phyloP scores from a whole-genome alignment of 23 red algal species.

The Chondrus crispus region DNA sequence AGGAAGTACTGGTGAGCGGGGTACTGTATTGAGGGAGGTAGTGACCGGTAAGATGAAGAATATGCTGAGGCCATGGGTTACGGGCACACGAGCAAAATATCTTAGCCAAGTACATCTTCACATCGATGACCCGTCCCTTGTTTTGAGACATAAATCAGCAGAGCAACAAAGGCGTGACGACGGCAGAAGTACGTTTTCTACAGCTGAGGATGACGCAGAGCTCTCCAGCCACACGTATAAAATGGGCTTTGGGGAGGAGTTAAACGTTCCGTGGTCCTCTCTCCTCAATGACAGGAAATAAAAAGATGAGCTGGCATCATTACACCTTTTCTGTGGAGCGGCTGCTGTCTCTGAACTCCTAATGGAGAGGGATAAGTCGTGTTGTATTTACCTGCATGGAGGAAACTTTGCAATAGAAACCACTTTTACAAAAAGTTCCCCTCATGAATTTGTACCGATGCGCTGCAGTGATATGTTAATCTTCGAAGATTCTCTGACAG shows the following conservation, averaged over 20 bases:
- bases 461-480: too few relatives aligned
- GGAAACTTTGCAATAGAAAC: too few relatives aligned
- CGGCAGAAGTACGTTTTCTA: neutral
- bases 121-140: neutral
- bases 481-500: too few relatives aligned
- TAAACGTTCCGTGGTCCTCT: neutral
- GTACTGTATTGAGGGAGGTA: neutral
- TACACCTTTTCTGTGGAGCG: constrained; percentile 13
- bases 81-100: neutral
- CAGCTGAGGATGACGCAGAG: too few relatives aligned
- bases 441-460: too few relatives aligned
- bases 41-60: neutral
- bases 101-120: neutral
- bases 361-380: too few relatives aligned
- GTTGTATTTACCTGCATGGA: too few relatives aligned
- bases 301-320: neutral
- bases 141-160: neutral
- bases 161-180: neutral
- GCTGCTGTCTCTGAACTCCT: neutral
- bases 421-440: too few relatives aligned
- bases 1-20: neutral
- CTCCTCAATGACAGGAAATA: neutral
- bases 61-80: neutral
- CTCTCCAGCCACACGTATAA: too few relatives aligned
- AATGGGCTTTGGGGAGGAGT: neutral